Evolutionary conservation across 306 rosid species (phyloP).

Genomic region (Mimosa pudica): DNA sequence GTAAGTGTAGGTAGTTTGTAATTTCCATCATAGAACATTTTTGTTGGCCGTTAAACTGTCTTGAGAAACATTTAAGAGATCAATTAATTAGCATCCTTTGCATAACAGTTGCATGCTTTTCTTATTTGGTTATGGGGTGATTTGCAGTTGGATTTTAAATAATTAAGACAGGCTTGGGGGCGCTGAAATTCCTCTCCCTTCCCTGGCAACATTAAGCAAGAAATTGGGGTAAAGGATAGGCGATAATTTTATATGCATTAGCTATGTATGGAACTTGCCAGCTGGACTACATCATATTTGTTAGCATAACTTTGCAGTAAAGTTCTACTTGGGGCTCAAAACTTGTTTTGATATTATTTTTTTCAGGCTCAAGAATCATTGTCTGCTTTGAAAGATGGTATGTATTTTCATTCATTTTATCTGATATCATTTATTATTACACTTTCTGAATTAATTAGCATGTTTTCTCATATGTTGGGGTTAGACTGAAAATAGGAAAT

Average conservation of each 20-base stretch:
- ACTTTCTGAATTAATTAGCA: conserved; percentile 18
- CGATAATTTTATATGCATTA: conserved; percentile 17
- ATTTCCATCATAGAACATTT: conserved; percentile 12
- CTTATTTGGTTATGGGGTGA: neutral
- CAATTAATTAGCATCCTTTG: neutral
- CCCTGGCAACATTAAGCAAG: conserved; percentile 8
- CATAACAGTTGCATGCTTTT: neutral
- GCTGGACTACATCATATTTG: conserved; percentile 2
- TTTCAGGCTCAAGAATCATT: conserved; percentile 65
- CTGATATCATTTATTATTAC: conserved; percentile 16
- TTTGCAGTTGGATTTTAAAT: conserved; percentile 22
- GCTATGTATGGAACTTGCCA: conserved; percentile 26
- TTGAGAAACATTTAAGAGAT: neutral
- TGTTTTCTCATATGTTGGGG: conserved; percentile 24
- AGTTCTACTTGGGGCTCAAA: conserved; percentile 30
- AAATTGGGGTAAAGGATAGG: neutral
- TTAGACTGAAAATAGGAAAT: conserved; percentile 9
- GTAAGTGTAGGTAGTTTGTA: conserved; percentile 42
- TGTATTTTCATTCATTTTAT: conserved; percentile 29
- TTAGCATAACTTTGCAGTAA: conserved; percentile 4
- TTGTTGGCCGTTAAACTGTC: conserved; percentile 3
- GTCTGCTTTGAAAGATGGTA: conserved; percentile 77
- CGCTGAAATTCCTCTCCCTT: neutral
- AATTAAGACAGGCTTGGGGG: neutral
- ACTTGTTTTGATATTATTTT: conserved; percentile 16